Conservation (phyloP, 225 moss, liverwort and hornwort genomes). For the Bryoerythrophyllum caledonicum region DNA sequence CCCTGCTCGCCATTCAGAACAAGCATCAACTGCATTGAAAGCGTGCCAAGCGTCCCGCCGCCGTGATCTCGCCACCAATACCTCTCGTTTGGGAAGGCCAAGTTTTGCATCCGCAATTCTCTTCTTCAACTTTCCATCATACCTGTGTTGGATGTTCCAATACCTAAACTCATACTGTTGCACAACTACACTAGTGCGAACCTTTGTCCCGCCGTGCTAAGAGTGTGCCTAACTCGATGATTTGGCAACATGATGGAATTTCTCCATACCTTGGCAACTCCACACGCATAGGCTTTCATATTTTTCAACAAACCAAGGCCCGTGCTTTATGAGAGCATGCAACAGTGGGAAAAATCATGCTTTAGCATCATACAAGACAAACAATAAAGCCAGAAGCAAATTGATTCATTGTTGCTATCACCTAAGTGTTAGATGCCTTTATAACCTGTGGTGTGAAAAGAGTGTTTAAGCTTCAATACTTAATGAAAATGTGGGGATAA, state of each 20-base stretch:
- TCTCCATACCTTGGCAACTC: no score
- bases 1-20: not conserved
- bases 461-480: no score
- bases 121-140: conserved; percentile 9
- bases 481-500: no score
- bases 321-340: not conserved
- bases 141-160: not conserved
- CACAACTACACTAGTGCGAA: not conserved
- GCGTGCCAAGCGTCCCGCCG: not conserved
- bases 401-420: not conserved
- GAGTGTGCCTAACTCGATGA: not conserved
- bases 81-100: rapidly evolving
- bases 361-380: not conserved
- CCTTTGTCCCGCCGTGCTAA: not conserved
- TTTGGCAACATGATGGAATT: no score
- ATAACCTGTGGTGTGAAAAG: no score
- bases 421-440: no score
- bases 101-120: no score
- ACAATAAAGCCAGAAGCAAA: not conserved
- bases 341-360: not conserved
- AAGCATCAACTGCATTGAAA: not conserved
- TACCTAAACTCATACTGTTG: not conserved
- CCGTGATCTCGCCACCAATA: not conserved
- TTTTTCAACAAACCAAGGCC: no score
- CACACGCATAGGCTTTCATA: no score